Conservation (phyloP, 768 basidiomycete species). For the Leccinum obscurum region DNA sequence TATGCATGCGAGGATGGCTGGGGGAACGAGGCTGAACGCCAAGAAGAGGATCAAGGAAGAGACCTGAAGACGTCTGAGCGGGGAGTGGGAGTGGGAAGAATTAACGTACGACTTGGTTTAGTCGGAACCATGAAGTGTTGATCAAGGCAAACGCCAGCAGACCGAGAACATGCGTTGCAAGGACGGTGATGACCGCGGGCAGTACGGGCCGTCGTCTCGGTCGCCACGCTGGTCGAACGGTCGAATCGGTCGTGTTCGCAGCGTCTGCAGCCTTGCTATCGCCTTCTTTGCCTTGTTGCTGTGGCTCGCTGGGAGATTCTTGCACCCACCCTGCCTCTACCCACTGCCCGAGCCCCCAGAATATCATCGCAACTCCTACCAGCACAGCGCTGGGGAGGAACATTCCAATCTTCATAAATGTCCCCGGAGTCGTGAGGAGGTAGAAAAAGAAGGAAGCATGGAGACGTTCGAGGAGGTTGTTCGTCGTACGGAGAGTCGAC, state of each 20-base stretch:
- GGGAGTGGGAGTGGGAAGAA: background rate
- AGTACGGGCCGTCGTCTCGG: conserved; percentile 54
- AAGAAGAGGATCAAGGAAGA: conserved; percentile 35
- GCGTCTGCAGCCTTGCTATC: conserved; percentile 13
- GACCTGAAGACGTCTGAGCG: conserved; percentile 19
- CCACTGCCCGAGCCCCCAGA: conserved; percentile 79
- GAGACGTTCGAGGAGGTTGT: conserved; percentile 92
- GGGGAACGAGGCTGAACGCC: conserved; percentile 33
- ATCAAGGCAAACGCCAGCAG: conserved; percentile 48
- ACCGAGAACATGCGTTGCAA: conserved; percentile 57
- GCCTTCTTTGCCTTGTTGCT: conserved; percentile 10
- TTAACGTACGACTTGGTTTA: conserved; percentile 41
- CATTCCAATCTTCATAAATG: conserved; percentile 86
- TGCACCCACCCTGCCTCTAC: conserved; percentile 60
- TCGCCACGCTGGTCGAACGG: conserved; percentile 8
- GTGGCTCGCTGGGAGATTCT: background rate
- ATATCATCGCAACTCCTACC: conserved; percentile 82
- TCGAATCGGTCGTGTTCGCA: background rate
- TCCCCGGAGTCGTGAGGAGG: conserved; percentile 51
- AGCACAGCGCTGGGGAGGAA: conserved; percentile 89
- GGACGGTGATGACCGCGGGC: conserved; percentile 51
- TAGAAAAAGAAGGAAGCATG: conserved; percentile 99
- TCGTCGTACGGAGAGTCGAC: conserved; percentile 84
- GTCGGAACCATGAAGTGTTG: conserved; percentile 45
- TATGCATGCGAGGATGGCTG: conserved; percentile 32